These are phyloP conservation scores for Leccinum subtestaceum DNA, from an alignment of 768 basidiomycete species.

Conservation along the genomic window DNA sequence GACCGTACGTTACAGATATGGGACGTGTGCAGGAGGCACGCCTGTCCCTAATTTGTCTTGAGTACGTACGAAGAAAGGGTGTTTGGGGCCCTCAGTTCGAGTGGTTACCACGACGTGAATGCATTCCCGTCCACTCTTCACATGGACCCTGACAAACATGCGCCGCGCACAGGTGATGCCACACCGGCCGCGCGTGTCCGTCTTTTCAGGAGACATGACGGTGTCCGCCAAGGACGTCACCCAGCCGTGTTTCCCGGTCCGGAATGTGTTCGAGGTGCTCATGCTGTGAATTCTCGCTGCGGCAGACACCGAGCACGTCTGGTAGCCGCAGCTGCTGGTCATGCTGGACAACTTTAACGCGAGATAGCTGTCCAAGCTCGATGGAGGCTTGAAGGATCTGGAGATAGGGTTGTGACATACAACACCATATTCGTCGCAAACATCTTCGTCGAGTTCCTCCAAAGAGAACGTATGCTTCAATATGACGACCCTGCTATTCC, in stretches of 20 bases:
- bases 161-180: constrained; percentile 9
- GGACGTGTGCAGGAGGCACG: too few relatives aligned
- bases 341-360: not conserved
- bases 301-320: not conserved
- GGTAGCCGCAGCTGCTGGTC: not conserved
- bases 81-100: constrained; percentile 6
- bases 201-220: constrained; percentile 5
- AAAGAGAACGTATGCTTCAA: too few relatives aligned
- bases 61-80: constrained; percentile 1
- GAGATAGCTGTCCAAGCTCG: not conserved
- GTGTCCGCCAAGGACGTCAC: not conserved
- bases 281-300: constrained; percentile 13
- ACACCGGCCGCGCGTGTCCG: constrained; percentile 1
- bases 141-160: not conserved
- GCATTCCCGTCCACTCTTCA: not conserved
- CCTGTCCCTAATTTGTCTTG: too few relatives aligned
- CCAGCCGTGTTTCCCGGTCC: not conserved
- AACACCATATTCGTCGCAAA: too few relatives aligned
- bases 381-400: not conserved
- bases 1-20: too few relatives aligned
- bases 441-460: too few relatives aligned
- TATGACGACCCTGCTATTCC: too few relatives aligned
- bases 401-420: not conserved
- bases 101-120: not conserved
- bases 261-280: constrained; percentile 11